phyloP scores from a whole-genome alignment of 1,284 basidiomycete species.

The Chiua sp. region DNA sequence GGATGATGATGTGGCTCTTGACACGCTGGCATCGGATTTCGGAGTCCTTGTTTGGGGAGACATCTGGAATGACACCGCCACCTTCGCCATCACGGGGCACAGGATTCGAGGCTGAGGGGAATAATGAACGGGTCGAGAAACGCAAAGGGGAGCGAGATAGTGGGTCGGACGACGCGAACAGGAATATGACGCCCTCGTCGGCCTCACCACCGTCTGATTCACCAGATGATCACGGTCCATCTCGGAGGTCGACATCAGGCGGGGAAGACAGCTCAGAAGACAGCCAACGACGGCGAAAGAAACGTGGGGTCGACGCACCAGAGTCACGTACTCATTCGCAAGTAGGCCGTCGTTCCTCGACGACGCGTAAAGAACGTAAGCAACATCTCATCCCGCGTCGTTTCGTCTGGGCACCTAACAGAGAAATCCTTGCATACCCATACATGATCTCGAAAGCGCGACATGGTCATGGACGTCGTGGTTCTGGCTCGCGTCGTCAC shows the following conservation, averaged over 20 bases:
- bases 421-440: neutral
- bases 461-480: constrained; percentile 8
- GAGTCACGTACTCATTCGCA: neutral
- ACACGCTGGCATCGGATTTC: constrained; percentile 33
- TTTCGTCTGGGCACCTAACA: neutral
- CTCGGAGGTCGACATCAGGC: constrained; percentile 15
- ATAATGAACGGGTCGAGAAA: constrained; percentile 16
- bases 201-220: constrained; percentile 19
- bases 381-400: neutral
- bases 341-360: constrained; percentile 1
- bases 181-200: constrained; percentile 15
- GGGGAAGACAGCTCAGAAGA: constrained; percentile 18
- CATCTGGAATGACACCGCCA: constrained; percentile 30
- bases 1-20: constrained; percentile 38
- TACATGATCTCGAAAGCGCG: constrained; percentile 8
- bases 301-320: constrained; percentile 21
- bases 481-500: constrained; percentile 19
- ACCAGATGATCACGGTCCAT: constrained; percentile 5
- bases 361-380: constrained; percentile 26
- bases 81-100: constrained; percentile 7
- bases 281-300: constrained; percentile 22
- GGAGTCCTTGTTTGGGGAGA: constrained; percentile 31
- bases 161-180: neutral
- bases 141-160: constrained; percentile 19
- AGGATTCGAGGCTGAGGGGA: neutral